Evolutionary conservation across 306 rosid species (phyloP), one percentile per base, ranked within the genome.

Genomic region (Coriaria nepalensis): DNA sequence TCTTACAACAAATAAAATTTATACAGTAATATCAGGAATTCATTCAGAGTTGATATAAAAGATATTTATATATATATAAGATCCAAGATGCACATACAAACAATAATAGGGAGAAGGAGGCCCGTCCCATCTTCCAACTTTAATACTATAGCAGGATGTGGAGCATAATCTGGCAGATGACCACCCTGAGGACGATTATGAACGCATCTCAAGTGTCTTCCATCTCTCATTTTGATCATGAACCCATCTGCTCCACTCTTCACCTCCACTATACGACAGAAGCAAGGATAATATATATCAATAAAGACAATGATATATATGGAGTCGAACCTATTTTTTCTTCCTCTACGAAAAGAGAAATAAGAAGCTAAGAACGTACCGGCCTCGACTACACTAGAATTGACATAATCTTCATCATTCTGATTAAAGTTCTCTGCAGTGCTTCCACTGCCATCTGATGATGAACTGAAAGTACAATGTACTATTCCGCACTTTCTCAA

Each of bases 71-170:
- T 5, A 2, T 12, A 54, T 10, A 38, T 12, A 46, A 58, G 20
- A 44, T 36, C 52, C 29, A 40, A 15, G 62, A 51, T 13, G 38
- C 45, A 77, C 98, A 49, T 85, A 90, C 98, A 90, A 68, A 90
- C 98, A 70, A 90, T 90, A 66, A 90, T 90, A 43, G 98, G 98
- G 46, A 90, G 94, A 77, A 90, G 94, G 61, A 90, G 79, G 38
- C 82, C 98, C 9, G 96, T 85, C 68, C 96, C 95, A 57, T 90
- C 95, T 61, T 90, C 95, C 87, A 90, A 85, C 82, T 85, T 90
- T 77, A 90, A 61, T 6, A 90, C 98, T 50, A 90, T 90, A 35
- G 98, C 95, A 20, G 98, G 95, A 75, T 90, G 98, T 11, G 98
- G 98, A 11, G 98, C 80, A 59, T 90, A 90, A 70, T 90, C 94